A percentile compares a stretch with the other conserved stretches of the same genome.
phyloP scores from a whole-genome alignment of 345 rosid genomes.

The Euphorbia pulcherrima region DNA sequence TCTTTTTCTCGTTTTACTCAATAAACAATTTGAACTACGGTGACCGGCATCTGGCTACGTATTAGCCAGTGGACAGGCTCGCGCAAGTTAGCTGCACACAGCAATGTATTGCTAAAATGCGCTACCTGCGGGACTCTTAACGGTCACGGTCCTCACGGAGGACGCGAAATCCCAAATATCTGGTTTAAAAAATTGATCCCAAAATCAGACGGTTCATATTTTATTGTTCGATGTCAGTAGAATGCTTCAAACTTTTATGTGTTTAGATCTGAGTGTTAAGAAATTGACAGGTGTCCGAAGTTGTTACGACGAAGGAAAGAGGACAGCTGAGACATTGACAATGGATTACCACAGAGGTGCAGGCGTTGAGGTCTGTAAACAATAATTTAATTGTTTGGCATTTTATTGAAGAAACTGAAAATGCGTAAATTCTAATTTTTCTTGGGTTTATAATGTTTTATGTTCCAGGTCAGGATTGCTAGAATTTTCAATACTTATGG shows the following conservation, averaged over 20 bases:
- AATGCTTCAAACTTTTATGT: neutral
- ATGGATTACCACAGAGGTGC: slow-evolving; percentile 99
- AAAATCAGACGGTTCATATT: neutral
- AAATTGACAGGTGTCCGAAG: slow-evolving; percentile 89
- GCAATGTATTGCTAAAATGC: neutral
- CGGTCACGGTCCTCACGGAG: slow-evolving; percentile 2
- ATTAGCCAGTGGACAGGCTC: neutral
- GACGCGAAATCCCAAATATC: neutral
- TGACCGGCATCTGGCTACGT: neutral
- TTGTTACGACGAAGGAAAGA: slow-evolving; percentile 97
- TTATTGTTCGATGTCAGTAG: neutral
- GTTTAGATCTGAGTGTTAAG: neutral
- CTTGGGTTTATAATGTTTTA: neutral
- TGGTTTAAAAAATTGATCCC: neutral
- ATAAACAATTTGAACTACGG: neutral
- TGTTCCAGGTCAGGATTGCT: slow-evolving; percentile 88
- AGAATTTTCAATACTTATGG: slow-evolving; percentile 94
- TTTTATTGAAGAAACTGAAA: too few relatives aligned
- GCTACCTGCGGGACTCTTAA: neutral
- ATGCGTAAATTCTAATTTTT: neutral
- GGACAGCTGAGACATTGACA: slow-evolving; percentile 93
- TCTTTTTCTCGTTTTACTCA: neutral
- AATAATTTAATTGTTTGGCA: neutral
- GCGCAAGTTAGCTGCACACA: neutral
- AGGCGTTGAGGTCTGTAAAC: slow-evolving; percentile 58